Conservation (phyloP, 2,329 filamentous ascomycete species). For the Fusarium sp. region DNA sequence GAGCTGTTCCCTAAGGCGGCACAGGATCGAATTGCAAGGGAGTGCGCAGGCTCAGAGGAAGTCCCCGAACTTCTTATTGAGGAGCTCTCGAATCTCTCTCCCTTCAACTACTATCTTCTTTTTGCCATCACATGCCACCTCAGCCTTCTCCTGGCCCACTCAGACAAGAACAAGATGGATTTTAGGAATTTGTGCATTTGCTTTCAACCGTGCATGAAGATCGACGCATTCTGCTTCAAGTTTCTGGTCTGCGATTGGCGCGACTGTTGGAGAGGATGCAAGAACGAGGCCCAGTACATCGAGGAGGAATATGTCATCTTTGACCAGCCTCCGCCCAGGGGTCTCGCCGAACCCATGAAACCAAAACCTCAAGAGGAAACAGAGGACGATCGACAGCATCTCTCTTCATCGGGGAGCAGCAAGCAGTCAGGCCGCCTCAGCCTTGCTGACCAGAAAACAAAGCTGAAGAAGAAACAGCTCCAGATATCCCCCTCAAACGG, state of each 20-base stretch:
- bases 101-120: slow-evolving; percentile 97
- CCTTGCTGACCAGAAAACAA: slow-evolving; percentile 41
- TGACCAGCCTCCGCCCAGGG: slow-evolving; percentile 67
- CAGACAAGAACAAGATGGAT: slow-evolving; percentile 98
- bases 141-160: slow-evolving; percentile 89
- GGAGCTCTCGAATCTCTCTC: slow-evolving; percentile 92
- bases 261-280: slow-evolving; percentile 96
- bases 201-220: slow-evolving; percentile 97
- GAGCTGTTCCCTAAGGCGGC: slow-evolving; percentile 89
- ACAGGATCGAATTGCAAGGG: slow-evolving; percentile 83
- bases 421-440: slow-evolving; percentile 58
- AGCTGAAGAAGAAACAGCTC: slow-evolving; percentile 61
- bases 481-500: slow-evolving; percentile 59
- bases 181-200: slow-evolving; percentile 96
- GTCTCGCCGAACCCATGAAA: slow-evolving; percentile 57
- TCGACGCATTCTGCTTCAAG: slow-evolving; percentile 94
- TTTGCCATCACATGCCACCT: slow-evolving; percentile 98
- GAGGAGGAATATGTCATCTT: slow-evolving; percentile 75
- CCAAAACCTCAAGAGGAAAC: slow-evolving; percentile 46
- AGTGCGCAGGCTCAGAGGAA: slow-evolving; percentile 82
- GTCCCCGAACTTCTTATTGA: slow-evolving; percentile 90
- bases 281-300: slow-evolving; percentile 85
- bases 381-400: slow-evolving; percentile 45
- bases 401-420: slow-evolving; percentile 75
- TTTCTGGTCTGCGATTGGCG: slow-evolving; percentile 96